These are phyloP conservation scores for Ampelomyces quisqualis DNA, from an alignment of 2,329 filamentous ascomycete genomes.

Conservation along the genomic window DNA sequence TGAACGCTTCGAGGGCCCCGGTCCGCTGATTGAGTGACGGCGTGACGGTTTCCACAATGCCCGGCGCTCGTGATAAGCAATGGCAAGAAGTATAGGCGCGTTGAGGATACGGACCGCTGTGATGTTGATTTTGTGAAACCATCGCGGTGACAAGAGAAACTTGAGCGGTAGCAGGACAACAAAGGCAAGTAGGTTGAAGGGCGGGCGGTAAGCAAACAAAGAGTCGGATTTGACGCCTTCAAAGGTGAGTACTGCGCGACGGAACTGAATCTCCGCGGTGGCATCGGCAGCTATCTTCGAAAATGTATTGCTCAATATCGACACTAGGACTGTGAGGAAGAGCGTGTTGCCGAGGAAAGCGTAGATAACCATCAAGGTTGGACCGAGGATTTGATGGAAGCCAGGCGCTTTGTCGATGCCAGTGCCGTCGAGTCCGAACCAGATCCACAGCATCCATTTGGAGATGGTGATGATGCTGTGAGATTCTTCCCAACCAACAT, in stretches of 20 bases:
- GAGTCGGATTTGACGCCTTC: constrained; percentile 85
- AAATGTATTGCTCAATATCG: constrained; percentile 83
- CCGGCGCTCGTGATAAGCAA: constrained; percentile 69
- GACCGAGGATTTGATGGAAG: constrained; percentile 78
- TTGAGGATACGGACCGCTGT: constrained; percentile 73
- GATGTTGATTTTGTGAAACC: constrained; percentile 91
- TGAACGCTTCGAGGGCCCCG: constrained; percentile 43
- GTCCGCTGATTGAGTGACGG: constrained; percentile 25
- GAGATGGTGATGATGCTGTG: constrained; percentile 69
- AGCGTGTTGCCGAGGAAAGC: constrained; percentile 84
- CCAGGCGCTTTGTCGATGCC: constrained; percentile 60
- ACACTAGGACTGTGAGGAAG: constrained; percentile 85
- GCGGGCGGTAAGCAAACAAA: constrained; percentile 78
- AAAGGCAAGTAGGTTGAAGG: constrained; percentile 79
- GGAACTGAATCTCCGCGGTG: constrained; percentile 80
- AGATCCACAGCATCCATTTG: constrained; percentile 93
- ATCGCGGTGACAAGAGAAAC: constrained; percentile 73
- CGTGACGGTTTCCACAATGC: constrained; percentile 62
- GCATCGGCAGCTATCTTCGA: constrained; percentile 74
- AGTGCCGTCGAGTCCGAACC: constrained; percentile 79
- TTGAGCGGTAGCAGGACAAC: constrained; percentile 74
- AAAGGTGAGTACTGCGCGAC: constrained; percentile 76
- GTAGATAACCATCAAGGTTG: constrained; percentile 77
- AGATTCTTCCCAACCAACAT: constrained; percentile 32
- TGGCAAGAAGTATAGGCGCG: constrained; percentile 69